Conservation (phyloP, 23 red algal species). For the Gracilaria gracilis region DNA sequence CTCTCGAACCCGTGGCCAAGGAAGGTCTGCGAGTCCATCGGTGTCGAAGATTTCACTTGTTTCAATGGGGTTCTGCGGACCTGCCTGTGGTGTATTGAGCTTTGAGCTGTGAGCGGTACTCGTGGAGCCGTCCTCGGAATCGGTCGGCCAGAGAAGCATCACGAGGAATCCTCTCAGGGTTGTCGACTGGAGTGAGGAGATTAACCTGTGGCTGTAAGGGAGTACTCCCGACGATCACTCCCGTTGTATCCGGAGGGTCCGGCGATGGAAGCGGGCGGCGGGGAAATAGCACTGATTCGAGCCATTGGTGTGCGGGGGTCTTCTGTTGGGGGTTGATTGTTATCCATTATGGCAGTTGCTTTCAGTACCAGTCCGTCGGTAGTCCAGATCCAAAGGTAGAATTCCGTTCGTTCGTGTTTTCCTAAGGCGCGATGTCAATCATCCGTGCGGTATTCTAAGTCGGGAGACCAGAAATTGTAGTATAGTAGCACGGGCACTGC, state of each 20-base stretch:
- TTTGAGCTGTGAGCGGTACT: neutral
- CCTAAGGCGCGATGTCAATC: neutral
- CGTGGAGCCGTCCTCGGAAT: neutral
- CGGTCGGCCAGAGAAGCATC: neutral
- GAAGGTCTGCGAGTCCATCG: neutral
- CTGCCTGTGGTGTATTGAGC: slow-evolving; percentile 1
- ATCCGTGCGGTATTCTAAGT: slow-evolving; percentile 15
- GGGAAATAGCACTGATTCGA: too few species aligned
- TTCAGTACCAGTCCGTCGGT: too few species aligned
- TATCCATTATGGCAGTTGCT: too few species aligned
- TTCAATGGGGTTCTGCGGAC: neutral
- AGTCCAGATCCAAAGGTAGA: too few species aligned
- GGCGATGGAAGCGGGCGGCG: too few species aligned
- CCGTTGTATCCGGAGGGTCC: too few species aligned
- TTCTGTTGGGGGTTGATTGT: too few species aligned
- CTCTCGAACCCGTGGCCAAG: neutral
- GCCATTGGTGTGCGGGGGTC: too few species aligned
- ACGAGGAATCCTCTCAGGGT: neutral
- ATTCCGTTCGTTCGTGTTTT: neutral
- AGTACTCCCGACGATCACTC: neutral
- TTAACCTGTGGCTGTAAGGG: slow-evolving; percentile 8
- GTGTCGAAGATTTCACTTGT: neutral
- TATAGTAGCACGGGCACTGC: neutral
- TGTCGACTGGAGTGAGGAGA: slow-evolving; percentile 14
- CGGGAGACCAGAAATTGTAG: slow-evolving; percentile 24